Evolutionary conservation across 2,329 filamentous ascomycete genomes (phyloP), one percentile per base, ranked within the genome.

Genomic region (Bipolaris zeicola): DNA sequence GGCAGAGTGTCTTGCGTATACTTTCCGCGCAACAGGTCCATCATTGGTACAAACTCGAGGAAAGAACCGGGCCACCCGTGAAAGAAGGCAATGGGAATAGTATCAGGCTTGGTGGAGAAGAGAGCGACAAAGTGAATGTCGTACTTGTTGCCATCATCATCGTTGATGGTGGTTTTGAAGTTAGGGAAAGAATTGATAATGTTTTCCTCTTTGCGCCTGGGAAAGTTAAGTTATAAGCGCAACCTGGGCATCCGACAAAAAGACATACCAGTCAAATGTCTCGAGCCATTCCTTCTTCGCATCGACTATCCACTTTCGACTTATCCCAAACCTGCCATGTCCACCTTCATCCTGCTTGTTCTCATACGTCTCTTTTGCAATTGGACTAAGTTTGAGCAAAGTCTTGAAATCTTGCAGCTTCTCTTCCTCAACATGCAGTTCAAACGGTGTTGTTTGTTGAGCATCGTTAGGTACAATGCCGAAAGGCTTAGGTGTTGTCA

Each of bases 61-160:
- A 85, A 83, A 0, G 76, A 71, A 18, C 76, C 77, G 1, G 83
- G 83, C 83, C 83, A 86, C 43, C 84, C 85, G 58, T 86, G 83
- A n/a, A 83, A 65, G 10, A 84, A 74, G 2, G 79, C 61, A 8
- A 86, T 61, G 0, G 85, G 84, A 1, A 82, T 75, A 0, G 84
- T 85, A 57, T 81, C 77, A 1, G 69, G 39, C 16, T 78, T 80
- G 37, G 76, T 61, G 0, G 84, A 86, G 58, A 86, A 87, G 0
- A 87, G 72, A 0, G 79, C 84, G 1, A 78, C 67, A 63, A 87
- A 87, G 63, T 86, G 83, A 38, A 86, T 73, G 3, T 76, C 66
- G 52, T 80, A 75, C 0, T 61, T 64, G 10, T 61, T 58, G 16
- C 73, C 72, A 6, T 77, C 71, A 5, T 71, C 69, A 22, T 81